Conservation (phyloP, 108 stramenopile genomes). For the Fistulifera pelliculosa region DNA sequence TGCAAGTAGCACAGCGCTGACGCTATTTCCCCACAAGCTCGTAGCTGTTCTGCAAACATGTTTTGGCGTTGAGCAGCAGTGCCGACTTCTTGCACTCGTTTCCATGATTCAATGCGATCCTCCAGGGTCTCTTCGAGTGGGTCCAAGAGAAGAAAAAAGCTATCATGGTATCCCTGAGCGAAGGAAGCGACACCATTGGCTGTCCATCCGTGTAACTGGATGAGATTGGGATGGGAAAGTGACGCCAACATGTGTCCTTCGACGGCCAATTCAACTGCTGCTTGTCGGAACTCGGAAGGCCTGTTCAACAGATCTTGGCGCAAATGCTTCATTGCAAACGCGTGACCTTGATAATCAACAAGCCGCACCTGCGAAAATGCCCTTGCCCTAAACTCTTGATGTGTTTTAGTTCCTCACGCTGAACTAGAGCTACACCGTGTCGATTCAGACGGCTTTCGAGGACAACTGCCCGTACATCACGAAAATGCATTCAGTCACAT, state of each 20-base stretch:
- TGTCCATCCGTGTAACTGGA: conserved; percentile 55
- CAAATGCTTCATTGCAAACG: conserved; percentile 41
- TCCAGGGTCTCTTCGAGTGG: conserved; percentile 27
- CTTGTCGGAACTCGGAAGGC: conserved; percentile 37
- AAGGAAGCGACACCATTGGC: conserved; percentile 53
- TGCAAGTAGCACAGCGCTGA: conserved; percentile 35
- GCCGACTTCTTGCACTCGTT: conserved; percentile 10
- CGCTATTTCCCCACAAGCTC: conserved; percentile 32
- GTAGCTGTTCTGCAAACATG: conserved; percentile 14
- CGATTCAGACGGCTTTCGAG: no score
- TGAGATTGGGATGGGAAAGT: conserved; percentile 51
- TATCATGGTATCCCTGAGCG: conserved; percentile 29
- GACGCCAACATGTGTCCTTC: conserved; percentile 50
- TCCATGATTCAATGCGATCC: conserved; percentile 33
- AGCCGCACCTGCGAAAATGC: conserved; percentile 43
- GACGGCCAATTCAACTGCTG: conserved; percentile 43
- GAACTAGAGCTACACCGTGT: conserved; percentile 7
- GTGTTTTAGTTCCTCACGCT: conserved; percentile 11
- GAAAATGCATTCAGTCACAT: no score
- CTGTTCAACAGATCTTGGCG: conserved; percentile 22
- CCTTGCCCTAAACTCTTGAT: conserved; percentile 39
- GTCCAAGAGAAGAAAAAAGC: conserved; percentile 42
- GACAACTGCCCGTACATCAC: no score
- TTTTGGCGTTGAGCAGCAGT: conserved; percentile 1
- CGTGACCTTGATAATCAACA: conserved; percentile 1